These are phyloP conservation scores for Pichia sp. DNA, from an alignment of 1,139 yeast species.

Conservation along the genomic window DNA sequence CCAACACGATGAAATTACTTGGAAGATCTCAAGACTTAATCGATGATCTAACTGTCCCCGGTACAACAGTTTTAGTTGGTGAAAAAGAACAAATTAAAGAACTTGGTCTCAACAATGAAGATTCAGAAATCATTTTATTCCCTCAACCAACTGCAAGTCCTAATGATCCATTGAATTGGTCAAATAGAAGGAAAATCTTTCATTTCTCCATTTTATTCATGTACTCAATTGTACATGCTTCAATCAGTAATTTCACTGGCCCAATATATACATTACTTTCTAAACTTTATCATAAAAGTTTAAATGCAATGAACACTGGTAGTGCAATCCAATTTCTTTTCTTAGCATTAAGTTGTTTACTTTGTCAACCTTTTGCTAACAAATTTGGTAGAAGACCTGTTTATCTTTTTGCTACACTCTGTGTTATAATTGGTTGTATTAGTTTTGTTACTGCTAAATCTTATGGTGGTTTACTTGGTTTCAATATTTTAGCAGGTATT, in stretches of 20 bases:
- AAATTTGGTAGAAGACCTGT: slow-evolving; percentile 37
- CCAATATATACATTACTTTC: slow-evolving; percentile 36
- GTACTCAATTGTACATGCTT: slow-evolving; percentile 37
- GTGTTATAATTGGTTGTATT: slow-evolving; percentile 23
- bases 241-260: slow-evolving; percentile 35
- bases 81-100: slow-evolving; percentile 24
- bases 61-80: slow-evolving; percentile 43
- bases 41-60: slow-evolving; percentile 34
- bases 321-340: slow-evolving; percentile 38
- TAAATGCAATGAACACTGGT: slow-evolving; percentile 32
- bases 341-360: slow-evolving; percentile 40
- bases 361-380: slow-evolving; percentile 43
- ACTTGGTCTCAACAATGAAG: slow-evolving; percentile 28
- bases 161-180: slow-evolving; percentile 33
- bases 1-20: not conserved
- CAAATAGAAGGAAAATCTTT: slow-evolving; percentile 19
- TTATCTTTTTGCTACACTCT: slow-evolving; percentile 30
- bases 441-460: slow-evolving; percentile 32
- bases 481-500: slow-evolving; percentile 34
- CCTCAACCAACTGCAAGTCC: slow-evolving; percentile 33
- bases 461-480: slow-evolving; percentile 29
- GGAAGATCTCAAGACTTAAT: slow-evolving; percentile 1
- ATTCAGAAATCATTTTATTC: slow-evolving; percentile 28
- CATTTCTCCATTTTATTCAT: slow-evolving; percentile 28
- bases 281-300: slow-evolving; percentile 31